phyloP scores from a whole-genome alignment of 805 yeast genomes.

The Wickerhamiella cacticola region DNA sequence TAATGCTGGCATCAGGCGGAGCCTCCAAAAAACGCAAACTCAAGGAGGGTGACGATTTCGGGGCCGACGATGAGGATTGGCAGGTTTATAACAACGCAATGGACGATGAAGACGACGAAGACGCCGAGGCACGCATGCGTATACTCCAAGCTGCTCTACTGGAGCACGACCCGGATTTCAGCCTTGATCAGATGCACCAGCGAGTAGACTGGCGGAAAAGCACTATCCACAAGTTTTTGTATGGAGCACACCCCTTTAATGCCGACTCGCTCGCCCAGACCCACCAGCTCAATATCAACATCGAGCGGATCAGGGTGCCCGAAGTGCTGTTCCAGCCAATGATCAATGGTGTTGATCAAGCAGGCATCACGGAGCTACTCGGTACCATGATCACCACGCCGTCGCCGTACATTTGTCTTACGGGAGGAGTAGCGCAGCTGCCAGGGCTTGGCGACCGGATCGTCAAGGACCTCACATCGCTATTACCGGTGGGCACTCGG shows the following conservation, averaged over 20 bases:
- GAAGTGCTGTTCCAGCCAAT: constrained; percentile 87
- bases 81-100: constrained; percentile 47
- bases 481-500: constrained; percentile 57
- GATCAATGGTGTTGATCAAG: constrained; percentile 91
- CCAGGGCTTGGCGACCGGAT: constrained; percentile 58
- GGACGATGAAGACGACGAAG: constrained; percentile 71
- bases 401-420: constrained; percentile 53
- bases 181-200: constrained; percentile 72
- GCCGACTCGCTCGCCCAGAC: constrained; percentile 72
- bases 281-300: constrained; percentile 81
- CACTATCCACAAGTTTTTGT: constrained; percentile 64
- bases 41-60: constrained; percentile 80
- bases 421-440: constrained; percentile 73
- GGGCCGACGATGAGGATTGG: constrained; percentile 95
- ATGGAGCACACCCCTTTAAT: constrained; percentile 83
- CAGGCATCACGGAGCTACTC: constrained; percentile 74
- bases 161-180: constrained; percentile 74
- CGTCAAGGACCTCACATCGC: constrained; percentile 51
- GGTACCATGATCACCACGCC: constrained; percentile 44
- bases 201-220: constrained; percentile 79
- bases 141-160: constrained; percentile 60
- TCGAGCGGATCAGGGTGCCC: constrained; percentile 85
- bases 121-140: constrained; percentile 35
- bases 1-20: constrained; percentile 58
- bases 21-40: constrained; percentile 20